Evolutionary conservation across 306 rosid species (phyloP).

Genomic region (Vigna unguiculata): DNA sequence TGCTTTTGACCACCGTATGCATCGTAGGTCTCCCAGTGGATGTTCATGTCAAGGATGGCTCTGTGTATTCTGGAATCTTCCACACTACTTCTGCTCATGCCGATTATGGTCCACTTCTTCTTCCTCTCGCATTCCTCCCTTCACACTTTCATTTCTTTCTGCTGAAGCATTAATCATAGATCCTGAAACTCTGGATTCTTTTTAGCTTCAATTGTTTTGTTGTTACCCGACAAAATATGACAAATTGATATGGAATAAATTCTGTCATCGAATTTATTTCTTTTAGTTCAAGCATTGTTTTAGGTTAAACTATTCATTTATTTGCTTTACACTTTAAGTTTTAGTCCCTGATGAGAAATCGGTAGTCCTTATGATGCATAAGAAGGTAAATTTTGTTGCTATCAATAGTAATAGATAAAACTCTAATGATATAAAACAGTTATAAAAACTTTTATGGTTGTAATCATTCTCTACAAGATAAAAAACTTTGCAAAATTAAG

Average conservation of each 20-base stretch:
- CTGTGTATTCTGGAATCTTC: slow-evolving; percentile 89
- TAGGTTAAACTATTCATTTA: slow-evolving; percentile 2
- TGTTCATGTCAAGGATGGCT: slow-evolving; percentile 81
- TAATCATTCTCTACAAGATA: not conserved
- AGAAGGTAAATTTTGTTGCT: not conserved
- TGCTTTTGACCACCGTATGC: slow-evolving; percentile 77
- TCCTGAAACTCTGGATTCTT: slow-evolving; percentile 18
- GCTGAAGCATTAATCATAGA: slow-evolving; percentile 24
- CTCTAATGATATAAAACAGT: not conserved
- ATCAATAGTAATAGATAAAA: not conserved
- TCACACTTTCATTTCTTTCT: not conserved
- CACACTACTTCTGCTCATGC: slow-evolving; percentile 69
- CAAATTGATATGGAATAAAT: slow-evolving; percentile 23
- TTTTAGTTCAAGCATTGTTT: not conserved
- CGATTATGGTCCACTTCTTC: slow-evolving; percentile 58
- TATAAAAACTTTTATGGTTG: not conserved
- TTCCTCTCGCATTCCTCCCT: slow-evolving; percentile 23
- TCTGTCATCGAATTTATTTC: not conserved
- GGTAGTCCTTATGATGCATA: not conserved
- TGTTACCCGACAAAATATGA: slow-evolving; percentile 11
- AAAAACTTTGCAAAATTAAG: not conserved
- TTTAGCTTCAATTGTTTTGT: slow-evolving; percentile 15
- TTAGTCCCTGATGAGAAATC: not conserved
- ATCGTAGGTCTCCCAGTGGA: slow-evolving; percentile 83
- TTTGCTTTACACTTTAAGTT: not conserved